Base-by-base conservation (phyloP, 208 protist genomes). In the Trypanosoma platydactyli region DNA sequence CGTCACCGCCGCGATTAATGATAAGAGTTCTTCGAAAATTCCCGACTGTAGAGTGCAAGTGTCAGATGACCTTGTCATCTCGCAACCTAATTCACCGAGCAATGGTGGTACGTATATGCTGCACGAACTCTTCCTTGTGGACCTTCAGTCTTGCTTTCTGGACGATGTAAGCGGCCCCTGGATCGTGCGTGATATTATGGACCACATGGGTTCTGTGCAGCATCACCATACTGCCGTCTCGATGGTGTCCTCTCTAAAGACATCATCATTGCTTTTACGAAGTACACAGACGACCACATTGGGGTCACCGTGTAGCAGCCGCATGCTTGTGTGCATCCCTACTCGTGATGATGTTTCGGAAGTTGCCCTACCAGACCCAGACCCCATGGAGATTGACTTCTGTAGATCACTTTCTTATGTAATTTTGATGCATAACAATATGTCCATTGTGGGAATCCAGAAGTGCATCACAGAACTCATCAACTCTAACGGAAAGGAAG, bases 351-450 rank as follows among this genome's bases (percentile, higher is more conserved):
- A 56, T 0, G 54, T 1, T 16, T 40, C 12, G 5, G n/a, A 53
- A 25, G 45, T 3, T 0, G 13, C 25, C 22, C 49, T 54, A 16
- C 22, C 51, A 13, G 6, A 4, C 12, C 15, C 45, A 33, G 54
- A 73, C 30, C 12, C 42, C 0, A 27, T 44, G n/a, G 6, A 61
- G 24, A 4, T 75, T 50, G 68, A 58, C 46, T 60, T 86, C 61
- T 80, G 77, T 60, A 68, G 46, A 11, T 83, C 81, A 0, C 71
- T 86, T 48, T 68, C 74, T 55, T 61, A 79, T 55, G 50, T 86
- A 7, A 45, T 80, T 53, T 53, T 86, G 1, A 64, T 77, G 0
- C 48, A 83, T 25, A 86, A 86, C 61, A 67, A 69, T n/a, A 72
- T 86, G 64, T 77, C 81, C 9, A 44, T 67, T 22, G 59, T 76